Percentiles rank a stretch among this genome's conserved stretches.
Conservation (phyloP, 2,329 filamentous ascomycete species). For the Colletotrichum falcatum region DNA sequence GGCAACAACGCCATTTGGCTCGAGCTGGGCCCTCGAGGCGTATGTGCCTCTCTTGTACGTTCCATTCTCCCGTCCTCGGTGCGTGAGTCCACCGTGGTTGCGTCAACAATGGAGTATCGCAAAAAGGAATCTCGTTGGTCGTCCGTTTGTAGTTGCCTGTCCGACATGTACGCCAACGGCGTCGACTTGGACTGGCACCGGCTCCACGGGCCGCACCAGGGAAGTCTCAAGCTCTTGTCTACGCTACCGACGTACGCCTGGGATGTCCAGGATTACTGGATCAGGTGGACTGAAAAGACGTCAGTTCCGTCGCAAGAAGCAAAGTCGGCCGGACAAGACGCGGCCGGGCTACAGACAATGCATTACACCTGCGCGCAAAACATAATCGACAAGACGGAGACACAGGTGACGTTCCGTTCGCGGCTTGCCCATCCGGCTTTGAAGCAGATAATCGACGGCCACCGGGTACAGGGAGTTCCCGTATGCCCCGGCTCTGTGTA, state of each 20-base stretch:
- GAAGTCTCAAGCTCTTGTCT: background rate
- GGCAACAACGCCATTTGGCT: background rate
- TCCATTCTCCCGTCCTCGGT: background rate
- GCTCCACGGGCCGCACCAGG: background rate
- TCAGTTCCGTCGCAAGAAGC: too few relatives aligned
- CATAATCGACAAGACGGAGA: too few relatives aligned
- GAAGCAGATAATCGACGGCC: too few relatives aligned
- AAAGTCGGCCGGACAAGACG: too few relatives aligned
- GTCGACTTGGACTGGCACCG: background rate
- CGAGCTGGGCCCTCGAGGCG: background rate
- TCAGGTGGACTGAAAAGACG: background rate
- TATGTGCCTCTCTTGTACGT: background rate
- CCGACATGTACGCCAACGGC: conserved; percentile 1
- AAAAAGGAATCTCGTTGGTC: too few relatives aligned
- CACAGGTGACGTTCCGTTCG: too few relatives aligned
- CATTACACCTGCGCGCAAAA: too few relatives aligned
- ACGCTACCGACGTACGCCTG: background rate
- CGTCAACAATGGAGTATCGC: background rate
- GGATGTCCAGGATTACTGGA: background rate
- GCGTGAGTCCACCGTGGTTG: background rate
- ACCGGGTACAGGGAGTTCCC: too few relatives aligned
- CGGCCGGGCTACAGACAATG: too few relatives aligned
- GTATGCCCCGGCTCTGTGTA: too few relatives aligned
- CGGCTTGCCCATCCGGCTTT: too few relatives aligned
- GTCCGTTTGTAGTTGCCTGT: background rate